Conservation (phyloP, 2,329 filamentous ascomycete species). For the Aureobasidium sp. region DNA sequence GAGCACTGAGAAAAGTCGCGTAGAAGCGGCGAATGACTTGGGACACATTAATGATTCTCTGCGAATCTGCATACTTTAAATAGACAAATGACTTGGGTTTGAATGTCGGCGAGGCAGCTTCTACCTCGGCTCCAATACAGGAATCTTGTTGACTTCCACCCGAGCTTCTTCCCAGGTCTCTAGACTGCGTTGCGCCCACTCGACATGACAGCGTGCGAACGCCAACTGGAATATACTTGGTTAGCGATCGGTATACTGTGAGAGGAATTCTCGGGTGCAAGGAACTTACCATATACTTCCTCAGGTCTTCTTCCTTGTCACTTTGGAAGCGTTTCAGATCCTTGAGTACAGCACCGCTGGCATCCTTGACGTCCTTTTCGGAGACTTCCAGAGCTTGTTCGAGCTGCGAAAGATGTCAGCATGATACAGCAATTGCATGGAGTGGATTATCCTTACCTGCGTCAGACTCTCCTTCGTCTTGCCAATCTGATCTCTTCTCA, state of each 20-base stretch:
- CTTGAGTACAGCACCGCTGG: slow-evolving; percentile 76
- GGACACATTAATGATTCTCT: slow-evolving; percentile 1
- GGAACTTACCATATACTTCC: slow-evolving; percentile 80
- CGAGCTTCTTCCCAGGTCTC: slow-evolving; percentile 90
- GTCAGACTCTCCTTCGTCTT: slow-evolving; percentile 85
- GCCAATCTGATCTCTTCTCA: slow-evolving; percentile 83
- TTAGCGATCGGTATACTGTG: background rate
- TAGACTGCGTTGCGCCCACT: slow-evolving; percentile 87
- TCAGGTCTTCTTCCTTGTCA: slow-evolving; percentile 92
- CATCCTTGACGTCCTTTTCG: slow-evolving; percentile 87
- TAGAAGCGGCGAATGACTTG: too few relatives aligned
- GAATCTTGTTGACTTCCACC: slow-evolving; percentile 78
- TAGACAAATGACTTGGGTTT: background rate
- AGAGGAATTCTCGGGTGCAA: too few relatives aligned
- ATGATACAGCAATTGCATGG: too few relatives aligned
- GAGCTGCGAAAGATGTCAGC: slow-evolving; percentile 41
- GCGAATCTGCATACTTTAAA: background rate
- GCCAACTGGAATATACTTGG: slow-evolving; percentile 53
- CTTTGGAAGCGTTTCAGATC: slow-evolving; percentile 88
- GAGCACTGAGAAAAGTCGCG: too few relatives aligned
- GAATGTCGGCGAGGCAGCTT: background rate
- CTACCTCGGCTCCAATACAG: slow-evolving; percentile 3
- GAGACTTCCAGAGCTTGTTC: slow-evolving; percentile 86
- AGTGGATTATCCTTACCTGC: slow-evolving; percentile 32
- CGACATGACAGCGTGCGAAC: slow-evolving; percentile 85